phyloP scores from a whole-genome alignment of 192 early-diverging fungal species.

The Backusella mclennaniae region DNA sequence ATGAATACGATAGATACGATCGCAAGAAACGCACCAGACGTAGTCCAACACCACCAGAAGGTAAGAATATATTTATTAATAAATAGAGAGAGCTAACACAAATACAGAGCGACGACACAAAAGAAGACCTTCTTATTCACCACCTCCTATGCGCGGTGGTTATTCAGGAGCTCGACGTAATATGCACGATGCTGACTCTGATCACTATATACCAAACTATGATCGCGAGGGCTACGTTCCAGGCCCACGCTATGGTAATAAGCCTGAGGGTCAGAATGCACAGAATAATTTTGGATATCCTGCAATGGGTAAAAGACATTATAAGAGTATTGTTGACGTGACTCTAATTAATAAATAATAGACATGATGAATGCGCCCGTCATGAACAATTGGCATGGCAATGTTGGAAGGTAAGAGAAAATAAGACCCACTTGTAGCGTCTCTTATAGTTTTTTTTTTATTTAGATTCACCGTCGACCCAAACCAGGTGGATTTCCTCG shows the following conservation, averaged over 20 bases:
- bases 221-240: constrained; percentile 74
- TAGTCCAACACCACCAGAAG: constrained; percentile 36
- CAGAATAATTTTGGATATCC: neutral
- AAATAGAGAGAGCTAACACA: neutral
- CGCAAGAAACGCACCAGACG: constrained; percentile 27
- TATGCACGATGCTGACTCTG: constrained; percentile 27
- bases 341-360: neutral
- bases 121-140: constrained; percentile 21
- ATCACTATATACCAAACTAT: constrained; percentile 85
- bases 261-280: constrained; percentile 22
- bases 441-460: neutral
- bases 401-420: neutral
- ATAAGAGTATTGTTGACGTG: neutral
- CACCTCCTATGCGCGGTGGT: constrained; percentile 17
- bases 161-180: constrained; percentile 3
- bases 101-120: constrained; percentile 26
- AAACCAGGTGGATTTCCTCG: constrained; percentile 69
- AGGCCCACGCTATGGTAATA: constrained; percentile 50
- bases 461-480: constrained; percentile 60
- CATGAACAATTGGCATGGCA: constrained; percentile 15
- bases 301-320: constrained; percentile 20
- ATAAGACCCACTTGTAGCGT: too few species aligned
- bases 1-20: constrained; percentile 29
- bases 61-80: constrained; percentile 8
- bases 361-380: constrained; percentile 13